Conservation (phyloP, 2,329 filamentous ascomycete genomes). For the Pezicula radicicola region DNA sequence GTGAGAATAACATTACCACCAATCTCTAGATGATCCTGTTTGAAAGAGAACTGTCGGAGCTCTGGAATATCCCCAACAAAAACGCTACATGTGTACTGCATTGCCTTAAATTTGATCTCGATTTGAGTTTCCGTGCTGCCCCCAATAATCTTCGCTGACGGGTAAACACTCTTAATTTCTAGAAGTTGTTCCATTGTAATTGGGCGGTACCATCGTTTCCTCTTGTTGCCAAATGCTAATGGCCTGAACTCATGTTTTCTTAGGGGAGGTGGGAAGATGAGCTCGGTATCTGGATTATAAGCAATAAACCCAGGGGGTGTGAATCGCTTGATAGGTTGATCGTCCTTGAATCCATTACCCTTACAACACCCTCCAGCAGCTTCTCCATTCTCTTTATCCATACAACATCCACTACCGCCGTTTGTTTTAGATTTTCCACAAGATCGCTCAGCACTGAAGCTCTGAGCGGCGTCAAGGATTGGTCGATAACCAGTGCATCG, state of each 20-base stretch:
- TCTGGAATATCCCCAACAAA: conserved; percentile 93
- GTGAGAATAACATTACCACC: conserved; percentile 92
- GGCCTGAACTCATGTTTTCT: conserved; percentile 80
- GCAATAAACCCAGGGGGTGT: conserved; percentile 89
- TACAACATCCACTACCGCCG: conserved; percentile 63
- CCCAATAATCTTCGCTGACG: conserved; percentile 88
- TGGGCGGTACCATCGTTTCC: conserved; percentile 90
- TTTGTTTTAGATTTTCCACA: conserved; percentile 49
- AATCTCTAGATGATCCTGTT: conserved; percentile 81
- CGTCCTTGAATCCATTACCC: conserved; percentile 47
- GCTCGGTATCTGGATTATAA: conserved; percentile 88
- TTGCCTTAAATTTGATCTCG: conserved; percentile 95
- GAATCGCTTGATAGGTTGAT: conserved; percentile 62
- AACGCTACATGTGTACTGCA: conserved; percentile 86
- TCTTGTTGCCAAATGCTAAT: conserved; percentile 88
- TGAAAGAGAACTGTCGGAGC: conserved; percentile 75
- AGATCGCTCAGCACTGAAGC: conserved; percentile 58
- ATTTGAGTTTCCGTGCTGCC: conserved; percentile 98
- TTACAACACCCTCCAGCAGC: conserved; percentile 66
- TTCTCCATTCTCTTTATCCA: conserved; percentile 54
- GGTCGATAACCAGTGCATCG: conserved; percentile 93
- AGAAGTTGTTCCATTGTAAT: conserved; percentile 83
- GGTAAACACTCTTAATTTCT: conserved; percentile 84
- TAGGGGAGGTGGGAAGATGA: conserved; percentile 88
- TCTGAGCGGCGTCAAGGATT: conserved; percentile 90